Base-by-base conservation (phyloP, 1,139 yeast genomes). In the Sugiyamaella sp. region DNA sequence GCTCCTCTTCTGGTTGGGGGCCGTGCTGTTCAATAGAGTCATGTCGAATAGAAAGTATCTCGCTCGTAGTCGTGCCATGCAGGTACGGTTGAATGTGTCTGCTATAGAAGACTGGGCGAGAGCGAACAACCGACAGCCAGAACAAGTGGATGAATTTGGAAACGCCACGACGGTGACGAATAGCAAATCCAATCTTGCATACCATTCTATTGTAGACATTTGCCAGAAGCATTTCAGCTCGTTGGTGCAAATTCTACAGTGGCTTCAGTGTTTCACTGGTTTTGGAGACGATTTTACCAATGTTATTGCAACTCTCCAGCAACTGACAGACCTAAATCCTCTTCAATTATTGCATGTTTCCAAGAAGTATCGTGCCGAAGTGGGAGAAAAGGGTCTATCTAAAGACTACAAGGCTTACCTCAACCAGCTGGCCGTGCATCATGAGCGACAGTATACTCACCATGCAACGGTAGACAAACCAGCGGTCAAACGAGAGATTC, bases 41-140 rank as follows among this genome's bases (percentile, higher is more conserved):
- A 71, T 90, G 51, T 76, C 82, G 32, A 84, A 80, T 63, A 80
- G 85, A 20, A 81, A 78, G 59, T 86, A 86, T 60, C 78, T 89
- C 52, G 81, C 96, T 0, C 78, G 99, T 55, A 78, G 89, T 1
- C 83, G 86, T 60, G 98, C 98, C 0, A 82, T 93, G 70, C 98
- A 93, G 68, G 85, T 93, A 46, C 77, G 98, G 52, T 78, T 93
- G 57, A 93, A 93, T 64, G 69, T 93, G 8, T 89, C 97, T 0
- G 81, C 88, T 2, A 73, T 93, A 48, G 97, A 93, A 69, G 97
- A 93, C 66, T 93, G 99, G 99, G 79, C 93, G 33, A 79, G 96
- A 57, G 78, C 86, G 2, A 93, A 89, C 66, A 86, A 89, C 69
- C 78, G 77, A 65, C 76, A 77, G 59, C 86, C 82, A 16, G 74